Conservation (phyloP, 1,139 yeast genomes). For the Yamadazyma sp. region DNA sequence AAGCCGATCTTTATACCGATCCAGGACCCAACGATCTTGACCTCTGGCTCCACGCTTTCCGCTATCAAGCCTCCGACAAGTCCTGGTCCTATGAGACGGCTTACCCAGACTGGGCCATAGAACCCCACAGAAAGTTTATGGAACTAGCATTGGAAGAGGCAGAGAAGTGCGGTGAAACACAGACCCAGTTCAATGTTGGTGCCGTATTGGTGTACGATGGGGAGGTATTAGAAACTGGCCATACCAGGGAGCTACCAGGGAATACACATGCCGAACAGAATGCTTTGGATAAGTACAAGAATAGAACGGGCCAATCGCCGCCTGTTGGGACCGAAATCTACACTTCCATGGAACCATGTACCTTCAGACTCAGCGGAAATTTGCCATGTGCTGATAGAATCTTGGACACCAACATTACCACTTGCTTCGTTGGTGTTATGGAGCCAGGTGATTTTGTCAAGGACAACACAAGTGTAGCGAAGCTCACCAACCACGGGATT, state of each 20-base stretch:
- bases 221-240: constrained; percentile 72
- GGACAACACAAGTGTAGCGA: constrained; percentile 64
- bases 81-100: constrained; percentile 79
- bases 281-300: constrained; percentile 76
- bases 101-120: constrained; percentile 85
- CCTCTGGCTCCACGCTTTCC: constrained; percentile 87
- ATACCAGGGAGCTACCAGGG: constrained; percentile 87
- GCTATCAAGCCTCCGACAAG: constrained; percentile 57
- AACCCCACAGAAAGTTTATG: constrained; percentile 55
- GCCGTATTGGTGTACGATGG: constrained; percentile 77
- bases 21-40: constrained; percentile 87
- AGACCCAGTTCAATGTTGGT: constrained; percentile 92
- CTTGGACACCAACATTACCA: constrained; percentile 52
- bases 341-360: constrained; percentile 98
- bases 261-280: constrained; percentile 98
- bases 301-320: constrained; percentile 31
- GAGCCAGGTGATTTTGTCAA: constrained; percentile 90
- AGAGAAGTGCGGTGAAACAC: constrained; percentile 75
- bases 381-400: constrained; percentile 85
- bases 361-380: constrained; percentile 85
- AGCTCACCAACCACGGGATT: constrained; percentile 55
- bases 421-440: constrained; percentile 87
- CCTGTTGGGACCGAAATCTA: constrained; percentile 82
- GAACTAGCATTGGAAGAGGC: constrained; percentile 75
- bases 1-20: constrained; percentile 75